These are phyloP conservation scores for Hanseniaspora clermontiae DNA, from an alignment of 805 yeast genomes.

Conservation along the genomic window DNA sequence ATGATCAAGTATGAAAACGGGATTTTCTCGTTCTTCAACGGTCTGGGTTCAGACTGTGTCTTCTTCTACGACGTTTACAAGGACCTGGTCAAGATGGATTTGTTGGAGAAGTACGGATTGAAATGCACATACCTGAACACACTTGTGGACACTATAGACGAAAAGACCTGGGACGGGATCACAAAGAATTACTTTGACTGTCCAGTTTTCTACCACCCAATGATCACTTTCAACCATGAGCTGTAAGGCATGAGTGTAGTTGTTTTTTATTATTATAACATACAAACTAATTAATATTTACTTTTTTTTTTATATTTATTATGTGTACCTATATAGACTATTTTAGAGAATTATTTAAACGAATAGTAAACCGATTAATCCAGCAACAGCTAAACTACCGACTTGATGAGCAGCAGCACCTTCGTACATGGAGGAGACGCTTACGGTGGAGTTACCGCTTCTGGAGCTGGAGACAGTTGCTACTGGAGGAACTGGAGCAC, in stretches of 20 bases:
- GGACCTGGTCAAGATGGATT: slow-evolving; percentile 66
- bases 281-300: neutral
- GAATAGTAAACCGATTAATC: neutral
- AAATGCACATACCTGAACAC: slow-evolving; percentile 37
- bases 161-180: slow-evolving; percentile 24
- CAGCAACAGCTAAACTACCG: slow-evolving; percentile 1
- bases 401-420: neutral
- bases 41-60: slow-evolving; percentile 69
- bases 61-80: slow-evolving; percentile 74
- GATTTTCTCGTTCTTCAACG: slow-evolving; percentile 81
- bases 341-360: neutral
- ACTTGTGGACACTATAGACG: slow-evolving; percentile 20
- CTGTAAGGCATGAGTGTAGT: too few species aligned
- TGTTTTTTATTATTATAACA: too few species aligned
- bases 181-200: slow-evolving; percentile 28
- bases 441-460: neutral
- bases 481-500: neutral
- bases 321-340: neutral
- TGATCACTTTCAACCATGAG: slow-evolving; percentile 19
- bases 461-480: neutral
- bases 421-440: neutral
- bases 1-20: slow-evolving; percentile 63
- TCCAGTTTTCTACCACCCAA: slow-evolving; percentile 27
- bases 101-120: slow-evolving; percentile 60
- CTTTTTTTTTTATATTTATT: neutral